Base-by-base conservation (phyloP, 2,329 filamentous ascomycete genomes). In the Kalmusia sp. region DNA sequence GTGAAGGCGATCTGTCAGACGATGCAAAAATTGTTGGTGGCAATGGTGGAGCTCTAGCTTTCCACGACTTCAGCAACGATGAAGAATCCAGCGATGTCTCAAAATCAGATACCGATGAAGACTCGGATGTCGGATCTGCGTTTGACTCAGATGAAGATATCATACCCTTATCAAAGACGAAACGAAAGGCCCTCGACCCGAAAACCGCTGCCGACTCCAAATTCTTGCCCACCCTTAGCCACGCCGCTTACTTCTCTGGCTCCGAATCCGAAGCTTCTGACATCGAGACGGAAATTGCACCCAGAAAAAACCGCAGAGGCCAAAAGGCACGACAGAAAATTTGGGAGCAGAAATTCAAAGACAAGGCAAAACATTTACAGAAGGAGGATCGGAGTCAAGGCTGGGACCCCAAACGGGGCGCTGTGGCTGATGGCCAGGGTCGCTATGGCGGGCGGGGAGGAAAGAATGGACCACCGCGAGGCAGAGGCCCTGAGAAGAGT, bases 261-360 rank as follows among this genome's bases (percentile, higher is more conserved):
- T 90, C 87, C 7, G 89, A 91, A 6, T 89, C 87, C 0, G 87
- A 90, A 58, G 77, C 90, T 19, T 89, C 92, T 47, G 77, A 80
- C 27, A 73, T 81, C 19, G 77, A 80, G 15, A 63, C 72, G 2
- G 84, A 83, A 5, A 79, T 79, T 4, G 61, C 79, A 1, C 75
- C 80, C 0, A 85, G 85, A 63, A 93, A 92, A 75, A 93, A 93
- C 65, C 82, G 89, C 19, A 82, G 86, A 40, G 91, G 91, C 3
- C 91, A 96, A 75, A 83, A 87, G 37, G 89, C 88, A n/a, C 84
- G 91, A 7, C 89, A 90, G 68, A 84, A 87, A 21, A 89, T 95
- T 53, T 90, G 87, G 79, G 90, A 93, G 77, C 88, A 91, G 77
- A 93, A 93, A 69, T 93, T 82, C 70, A 90, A 90, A 44, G 79